These are phyloP conservation scores for Polyplosphaeria fusca DNA, from an alignment of 495 filamentous ascomycete genomes.

Conservation along the genomic window DNA sequence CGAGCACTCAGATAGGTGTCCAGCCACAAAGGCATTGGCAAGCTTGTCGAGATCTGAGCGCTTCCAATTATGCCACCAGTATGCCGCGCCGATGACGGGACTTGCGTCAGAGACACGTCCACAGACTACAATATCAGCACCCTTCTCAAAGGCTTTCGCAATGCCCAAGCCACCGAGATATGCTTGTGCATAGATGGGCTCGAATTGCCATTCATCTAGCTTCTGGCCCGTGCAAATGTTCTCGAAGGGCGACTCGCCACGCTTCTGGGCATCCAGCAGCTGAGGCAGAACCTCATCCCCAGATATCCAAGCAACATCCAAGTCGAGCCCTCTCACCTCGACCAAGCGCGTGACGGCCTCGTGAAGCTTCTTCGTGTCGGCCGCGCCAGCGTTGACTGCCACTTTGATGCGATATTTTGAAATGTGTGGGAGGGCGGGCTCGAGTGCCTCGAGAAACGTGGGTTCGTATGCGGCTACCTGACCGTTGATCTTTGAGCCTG, in stretches of 20 bases:
- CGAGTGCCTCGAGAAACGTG: constrained; percentile 53
- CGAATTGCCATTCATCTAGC: constrained; percentile 50
- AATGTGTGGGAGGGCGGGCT: constrained; percentile 52
- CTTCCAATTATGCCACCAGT: constrained; percentile 42
- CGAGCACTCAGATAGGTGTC: constrained; percentile 58
- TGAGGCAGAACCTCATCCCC: constrained; percentile 53
- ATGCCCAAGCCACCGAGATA: constrained; percentile 43
- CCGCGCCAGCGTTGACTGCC: constrained; percentile 58
- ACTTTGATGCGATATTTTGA: constrained; percentile 54
- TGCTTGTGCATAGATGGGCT: constrained; percentile 52
- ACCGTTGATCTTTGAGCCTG: constrained; percentile 46
- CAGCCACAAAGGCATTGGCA: constrained; percentile 55
- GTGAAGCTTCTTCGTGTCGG: constrained; percentile 50
- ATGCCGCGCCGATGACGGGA: constrained; percentile 30
- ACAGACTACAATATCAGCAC: constrained; percentile 44
- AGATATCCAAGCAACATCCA: constrained; percentile 54
- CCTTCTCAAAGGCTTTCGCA: constrained; percentile 37
- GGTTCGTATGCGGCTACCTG: constrained; percentile 47
- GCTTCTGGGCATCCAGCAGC: constrained; percentile 42
- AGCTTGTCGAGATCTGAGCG: constrained; percentile 47
- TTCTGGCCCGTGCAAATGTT: constrained; percentile 53
- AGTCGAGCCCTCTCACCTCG: constrained; percentile 42
- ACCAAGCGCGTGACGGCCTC: constrained; percentile 49
- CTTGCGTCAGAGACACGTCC: constrained; percentile 42
- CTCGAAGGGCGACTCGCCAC: constrained; percentile 45